A percentile compares a stretch with the other conserved stretches of the same genome.
Conservation (phyloP, 2,329 filamentous ascomycete species). For the Hypoxylon sp. region DNA sequence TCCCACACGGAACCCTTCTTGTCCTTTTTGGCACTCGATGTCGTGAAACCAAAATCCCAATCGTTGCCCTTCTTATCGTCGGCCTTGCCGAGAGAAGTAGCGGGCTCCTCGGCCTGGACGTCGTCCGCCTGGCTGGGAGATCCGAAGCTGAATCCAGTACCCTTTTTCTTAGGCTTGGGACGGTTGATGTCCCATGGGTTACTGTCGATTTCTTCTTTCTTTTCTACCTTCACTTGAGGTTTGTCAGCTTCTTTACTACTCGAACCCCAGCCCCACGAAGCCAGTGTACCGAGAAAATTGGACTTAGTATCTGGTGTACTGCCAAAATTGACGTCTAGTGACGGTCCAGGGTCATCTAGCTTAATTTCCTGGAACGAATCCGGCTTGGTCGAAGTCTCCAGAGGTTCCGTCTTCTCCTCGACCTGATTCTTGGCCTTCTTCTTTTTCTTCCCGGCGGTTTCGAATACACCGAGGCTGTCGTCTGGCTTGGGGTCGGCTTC, state of each 20-base stretch:
- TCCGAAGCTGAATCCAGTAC: constrained; percentile 56
- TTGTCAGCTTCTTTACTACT: constrained; percentile 44
- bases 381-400: constrained; percentile 49
- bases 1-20: constrained; percentile 52
- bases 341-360: constrained; percentile 66
- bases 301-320: constrained; percentile 51
- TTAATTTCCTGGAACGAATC: constrained; percentile 75
- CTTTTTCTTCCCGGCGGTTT: constrained; percentile 59
- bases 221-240: constrained; percentile 51
- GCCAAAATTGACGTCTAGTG: constrained; percentile 64
- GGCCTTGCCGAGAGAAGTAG: constrained; percentile 34
- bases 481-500: constrained; percentile 53
- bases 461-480: constrained; percentile 61
- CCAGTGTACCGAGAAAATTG: constrained; percentile 63
- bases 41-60: constrained; percentile 39
- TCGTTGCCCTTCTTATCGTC: constrained; percentile 45
- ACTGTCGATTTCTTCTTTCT: constrained; percentile 52
- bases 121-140: constrained; percentile 52
- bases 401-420: constrained; percentile 50
- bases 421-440: constrained; percentile 49
- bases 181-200: constrained; percentile 60
- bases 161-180: constrained; percentile 62
- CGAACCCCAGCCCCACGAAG: constrained; percentile 54
- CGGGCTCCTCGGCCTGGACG: constrained; percentile 41
- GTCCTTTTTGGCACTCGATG: constrained; percentile 34